Percentiles rank a stretch among this genome's conserved stretches.
These are phyloP conservation scores for Abrus precatorius DNA, from an alignment of 306 rosid species.

Conservation along the genomic window DNA sequence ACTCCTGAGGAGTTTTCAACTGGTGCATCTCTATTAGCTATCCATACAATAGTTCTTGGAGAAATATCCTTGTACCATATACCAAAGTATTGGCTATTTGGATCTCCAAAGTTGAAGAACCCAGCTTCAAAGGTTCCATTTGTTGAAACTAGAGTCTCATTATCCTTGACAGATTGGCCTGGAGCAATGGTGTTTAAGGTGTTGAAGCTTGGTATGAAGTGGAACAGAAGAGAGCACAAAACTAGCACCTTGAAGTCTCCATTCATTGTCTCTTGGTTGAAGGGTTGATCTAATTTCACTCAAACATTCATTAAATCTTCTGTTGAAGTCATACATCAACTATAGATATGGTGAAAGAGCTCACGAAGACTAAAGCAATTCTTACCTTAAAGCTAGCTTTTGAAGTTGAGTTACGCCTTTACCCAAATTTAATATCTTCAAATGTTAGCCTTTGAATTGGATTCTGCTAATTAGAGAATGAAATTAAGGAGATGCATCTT, in stretches of 20 bases:
- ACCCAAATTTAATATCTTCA: too few species aligned
- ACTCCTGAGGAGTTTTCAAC: slow-evolving; percentile 40
- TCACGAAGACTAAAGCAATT: too few species aligned
- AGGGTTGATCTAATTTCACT: not conserved
- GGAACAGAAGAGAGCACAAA: slow-evolving; percentile 22
- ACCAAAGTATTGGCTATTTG: slow-evolving; percentile 43
- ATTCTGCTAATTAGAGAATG: not conserved
- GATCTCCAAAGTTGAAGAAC: slow-evolving; percentile 46
- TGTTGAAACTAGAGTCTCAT: slow-evolving; percentile 42
- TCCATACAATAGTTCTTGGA: slow-evolving; percentile 50
- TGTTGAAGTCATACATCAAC: too few species aligned
- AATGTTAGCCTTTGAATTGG: too few species aligned
- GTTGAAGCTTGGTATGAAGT: slow-evolving; percentile 33
- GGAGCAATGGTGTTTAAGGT: slow-evolving; percentile 32
- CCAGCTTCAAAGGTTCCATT: slow-evolving; percentile 44
- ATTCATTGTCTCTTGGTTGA: slow-evolving; percentile 35
- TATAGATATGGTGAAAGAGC: too few species aligned
- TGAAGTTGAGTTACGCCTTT: too few species aligned
- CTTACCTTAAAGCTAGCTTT: too few species aligned
- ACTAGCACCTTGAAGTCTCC: slow-evolving; percentile 46
- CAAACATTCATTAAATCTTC: not conserved
- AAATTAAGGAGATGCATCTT: not conserved
- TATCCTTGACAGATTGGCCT: slow-evolving; percentile 36
- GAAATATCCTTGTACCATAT: slow-evolving; percentile 46
- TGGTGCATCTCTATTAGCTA: slow-evolving; percentile 50